These are phyloP conservation scores for Tuber borchii DNA, from an alignment of 495 filamentous ascomycete species.

Conservation along the genomic window DNA sequence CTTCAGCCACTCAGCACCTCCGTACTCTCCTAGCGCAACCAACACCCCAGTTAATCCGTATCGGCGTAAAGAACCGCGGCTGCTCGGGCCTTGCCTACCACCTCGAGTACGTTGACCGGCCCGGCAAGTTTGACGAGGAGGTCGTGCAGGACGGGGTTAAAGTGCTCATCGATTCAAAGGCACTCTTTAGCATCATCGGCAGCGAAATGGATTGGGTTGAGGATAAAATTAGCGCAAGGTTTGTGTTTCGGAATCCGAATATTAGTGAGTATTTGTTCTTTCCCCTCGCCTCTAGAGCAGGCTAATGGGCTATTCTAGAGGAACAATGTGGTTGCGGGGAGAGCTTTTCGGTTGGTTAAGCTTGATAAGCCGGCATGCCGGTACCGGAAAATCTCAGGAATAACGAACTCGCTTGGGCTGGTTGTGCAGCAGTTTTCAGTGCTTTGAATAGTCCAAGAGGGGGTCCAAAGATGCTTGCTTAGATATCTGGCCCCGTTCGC, in stretches of 20 bases:
- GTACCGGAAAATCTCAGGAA: too few relatives aligned
- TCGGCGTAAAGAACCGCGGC: conserved; percentile 90
- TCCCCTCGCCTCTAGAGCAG: background rate
- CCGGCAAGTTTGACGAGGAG: conserved; percentile 77
- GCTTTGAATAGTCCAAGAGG: too few relatives aligned
- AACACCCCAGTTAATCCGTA: conserved; percentile 81
- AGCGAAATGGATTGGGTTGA: conserved; percentile 99
- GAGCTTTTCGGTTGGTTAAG: conserved; percentile 75
- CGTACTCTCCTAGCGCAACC: conserved; percentile 68
- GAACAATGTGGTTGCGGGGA: conserved; percentile 96
- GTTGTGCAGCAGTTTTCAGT: too few relatives aligned
- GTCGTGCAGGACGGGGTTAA: conserved; percentile 95
- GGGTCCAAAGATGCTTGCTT: too few relatives aligned
- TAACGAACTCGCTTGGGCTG: too few relatives aligned
- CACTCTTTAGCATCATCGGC: conserved; percentile 93
- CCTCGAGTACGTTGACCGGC: conserved; percentile 88
- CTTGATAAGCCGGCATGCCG: background rate
- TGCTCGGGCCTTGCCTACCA: conserved; percentile 95
- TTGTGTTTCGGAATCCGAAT: conserved; percentile 94
- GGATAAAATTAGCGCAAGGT: conserved; percentile 80
- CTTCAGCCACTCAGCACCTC: conserved; percentile 68
- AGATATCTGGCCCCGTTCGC: too few relatives aligned
- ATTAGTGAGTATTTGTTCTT: conserved; percentile 66
- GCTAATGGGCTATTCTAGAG: conserved; percentile 52
- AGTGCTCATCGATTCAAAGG: conserved; percentile 93